A percentile compares a stretch with the other conserved stretches of the same genome.
These are phyloP conservation scores for Rhododendron williamsianum DNA, from an alignment of 148 eudicot genomes.

Conservation along the genomic window DNA sequence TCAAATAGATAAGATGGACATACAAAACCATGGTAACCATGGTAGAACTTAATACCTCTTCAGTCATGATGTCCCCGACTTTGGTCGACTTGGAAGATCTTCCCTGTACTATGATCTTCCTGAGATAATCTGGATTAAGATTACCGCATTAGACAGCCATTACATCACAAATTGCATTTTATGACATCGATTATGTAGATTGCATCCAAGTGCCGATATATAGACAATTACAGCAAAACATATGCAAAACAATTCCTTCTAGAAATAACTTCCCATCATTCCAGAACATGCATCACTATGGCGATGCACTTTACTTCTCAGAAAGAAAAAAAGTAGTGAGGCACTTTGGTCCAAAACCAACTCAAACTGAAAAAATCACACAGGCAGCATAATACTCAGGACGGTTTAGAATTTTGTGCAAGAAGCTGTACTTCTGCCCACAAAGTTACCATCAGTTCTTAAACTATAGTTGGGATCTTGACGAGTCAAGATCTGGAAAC, in stretches of 20 bases:
- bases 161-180: background rate
- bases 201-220: background rate
- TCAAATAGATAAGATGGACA: background rate
- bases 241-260: background rate
- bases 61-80: conserved; percentile 99
- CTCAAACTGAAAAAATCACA: background rate
- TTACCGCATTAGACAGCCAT: background rate
- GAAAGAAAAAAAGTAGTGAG: too few species aligned
- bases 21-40: background rate
- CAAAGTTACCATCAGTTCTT: background rate
- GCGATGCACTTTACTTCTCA: background rate
- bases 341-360: background rate
- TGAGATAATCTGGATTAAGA: conserved; percentile 72
- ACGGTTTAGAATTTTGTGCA: background rate
- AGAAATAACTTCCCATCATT: background rate
- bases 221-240: background rate
- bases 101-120: conserved; percentile 99
- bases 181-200: background rate
- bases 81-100: conserved; percentile 96
- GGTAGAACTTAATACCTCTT: conserved; percentile 52
- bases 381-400: background rate
- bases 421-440: background rate
- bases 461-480: background rate
- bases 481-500: background rate
- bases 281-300: background rate